Conservation (phyloP, 148 eudicot genomes). For the Vaccinium vitisidaea region DNA sequence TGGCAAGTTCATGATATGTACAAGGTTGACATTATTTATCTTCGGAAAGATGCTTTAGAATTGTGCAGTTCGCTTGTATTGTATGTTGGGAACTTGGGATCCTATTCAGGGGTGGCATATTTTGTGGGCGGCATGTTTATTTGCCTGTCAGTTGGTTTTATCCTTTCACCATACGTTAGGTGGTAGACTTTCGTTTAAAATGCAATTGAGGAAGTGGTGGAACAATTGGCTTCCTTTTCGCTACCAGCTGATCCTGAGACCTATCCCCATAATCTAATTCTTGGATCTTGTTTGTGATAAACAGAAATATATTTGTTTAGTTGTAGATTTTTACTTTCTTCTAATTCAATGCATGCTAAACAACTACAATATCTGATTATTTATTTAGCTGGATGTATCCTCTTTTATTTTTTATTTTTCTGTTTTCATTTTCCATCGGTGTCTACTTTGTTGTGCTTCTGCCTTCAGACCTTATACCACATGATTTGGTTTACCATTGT, state of each 20-base stretch:
- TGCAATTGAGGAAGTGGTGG: not conserved
- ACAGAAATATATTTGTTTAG: not conserved
- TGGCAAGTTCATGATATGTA: not conserved
- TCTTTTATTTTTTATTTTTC: not conserved
- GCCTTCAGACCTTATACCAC: not conserved
- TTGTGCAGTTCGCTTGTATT: not conserved
- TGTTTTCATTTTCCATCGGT: not conserved
- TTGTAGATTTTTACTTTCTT: not conserved
- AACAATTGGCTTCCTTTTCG: not conserved
- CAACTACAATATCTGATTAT: not conserved
- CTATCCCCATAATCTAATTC: not conserved
- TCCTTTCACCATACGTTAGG: not conserved
- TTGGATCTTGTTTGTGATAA: not conserved
- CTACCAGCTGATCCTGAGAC: not conserved
- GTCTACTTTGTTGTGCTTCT: not conserved
- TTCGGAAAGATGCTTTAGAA: conserved; percentile 1
- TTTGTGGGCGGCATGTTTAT: not conserved
- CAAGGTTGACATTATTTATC: not conserved
- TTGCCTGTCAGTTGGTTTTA: not conserved
- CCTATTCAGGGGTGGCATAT: not conserved
- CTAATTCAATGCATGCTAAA: not conserved
- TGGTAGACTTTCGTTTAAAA: not conserved
- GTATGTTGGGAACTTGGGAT: not conserved
- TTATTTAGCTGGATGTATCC: not conserved
- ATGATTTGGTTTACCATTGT: not conserved